Percentiles rank a stretch among this genome's conserved stretches.
Conservation (phyloP, 805 yeast genomes). For the Saturnispora galanensis region DNA sequence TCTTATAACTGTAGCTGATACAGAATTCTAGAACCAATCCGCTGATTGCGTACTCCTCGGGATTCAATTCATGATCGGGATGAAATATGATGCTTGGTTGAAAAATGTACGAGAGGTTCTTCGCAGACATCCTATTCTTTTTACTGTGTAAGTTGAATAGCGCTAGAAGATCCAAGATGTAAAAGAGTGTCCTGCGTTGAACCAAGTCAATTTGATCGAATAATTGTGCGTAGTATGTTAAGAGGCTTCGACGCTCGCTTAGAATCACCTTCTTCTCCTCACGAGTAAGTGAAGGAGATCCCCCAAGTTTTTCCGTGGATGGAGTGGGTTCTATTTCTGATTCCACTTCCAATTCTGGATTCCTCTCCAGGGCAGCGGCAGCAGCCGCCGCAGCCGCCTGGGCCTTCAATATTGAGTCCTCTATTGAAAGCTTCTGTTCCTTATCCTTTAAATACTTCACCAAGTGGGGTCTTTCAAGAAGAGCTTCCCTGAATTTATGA, state of each 20-base stretch:
- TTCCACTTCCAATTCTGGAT: too few relatives aligned
- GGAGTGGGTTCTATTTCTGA: too few relatives aligned
- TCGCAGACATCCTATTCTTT: constrained; percentile 82
- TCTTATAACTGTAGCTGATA: constrained; percentile 73
- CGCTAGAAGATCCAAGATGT: constrained; percentile 76
- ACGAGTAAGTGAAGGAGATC: too few relatives aligned
- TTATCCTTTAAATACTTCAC: constrained; percentile 55
- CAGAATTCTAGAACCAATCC: constrained; percentile 81
- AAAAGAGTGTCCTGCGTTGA: constrained; percentile 73
- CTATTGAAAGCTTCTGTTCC: constrained; percentile 24
- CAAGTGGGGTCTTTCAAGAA: constrained; percentile 55
- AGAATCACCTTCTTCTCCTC: constrained; percentile 15
- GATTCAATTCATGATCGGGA: constrained; percentile 85
- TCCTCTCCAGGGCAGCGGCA: too few relatives aligned
- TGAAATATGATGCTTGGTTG: constrained; percentile 95
- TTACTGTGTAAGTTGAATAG: constrained; percentile 73
- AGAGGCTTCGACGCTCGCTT: constrained; percentile 56
- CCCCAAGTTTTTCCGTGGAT: too few relatives aligned
- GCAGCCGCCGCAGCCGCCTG: constrained; percentile 11
- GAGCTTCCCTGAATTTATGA: constrained; percentile 69
- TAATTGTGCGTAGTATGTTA: constrained; percentile 59
- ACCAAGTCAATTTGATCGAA: constrained; percentile 65
- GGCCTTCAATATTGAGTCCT: constrained; percentile 38
- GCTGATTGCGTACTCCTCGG: constrained; percentile 82
- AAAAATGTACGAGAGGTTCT: constrained; percentile 89